Base-by-base conservation (phyloP, 768 basidiomycete species). In the Mycena olivaceomarginata region DNA sequence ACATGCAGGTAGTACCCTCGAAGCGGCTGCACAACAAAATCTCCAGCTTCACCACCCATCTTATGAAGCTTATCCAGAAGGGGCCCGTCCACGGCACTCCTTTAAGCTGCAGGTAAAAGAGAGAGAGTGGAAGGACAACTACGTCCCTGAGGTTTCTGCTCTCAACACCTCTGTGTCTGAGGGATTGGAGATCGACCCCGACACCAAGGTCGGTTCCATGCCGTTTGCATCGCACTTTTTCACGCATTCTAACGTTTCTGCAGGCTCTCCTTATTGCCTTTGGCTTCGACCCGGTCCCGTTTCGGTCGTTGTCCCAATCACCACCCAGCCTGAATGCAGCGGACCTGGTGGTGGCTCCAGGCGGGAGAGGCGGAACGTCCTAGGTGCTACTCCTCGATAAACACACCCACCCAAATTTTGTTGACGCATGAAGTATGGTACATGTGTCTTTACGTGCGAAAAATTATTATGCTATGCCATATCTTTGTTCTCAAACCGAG, bases 101-200 rank as follows among this genome's bases (percentile, higher is more conserved):
- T 99, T 99, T 96, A 98, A 99, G 89, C 95, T 99, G 82, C 98
- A 99, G 87, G 98, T 99, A 85, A 98, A 99, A 88, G 98, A 99
- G 90, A 93, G 98, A 78, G 98, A 99, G 89, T 90, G 98, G 83
- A 99, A 99, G 92, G 98, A 99, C 87, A 98, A 99, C 91, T 99
- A 96, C 87, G 98, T 99, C 70, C 98, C 98, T 79, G 98, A 99
- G 84, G 94, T 98, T 51, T 99, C 98, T 69, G 98, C 98, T 53
- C 95, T 99, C 80, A 95, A 98, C 86, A 93, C 92, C 75, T 89
- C 91, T 74, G 88, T 88, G 6, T 91, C 89, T 59, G 94, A n/a
- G 31, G 31, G 75, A 67, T 89, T 99, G 72, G 95, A 97, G 85
- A 90, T 99, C 83, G 98, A 99, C 85, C 90, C 89, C 69, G 97